Conservation (phyloP, 129 eudicot species). For the Pulicaria dysenterica region DNA sequence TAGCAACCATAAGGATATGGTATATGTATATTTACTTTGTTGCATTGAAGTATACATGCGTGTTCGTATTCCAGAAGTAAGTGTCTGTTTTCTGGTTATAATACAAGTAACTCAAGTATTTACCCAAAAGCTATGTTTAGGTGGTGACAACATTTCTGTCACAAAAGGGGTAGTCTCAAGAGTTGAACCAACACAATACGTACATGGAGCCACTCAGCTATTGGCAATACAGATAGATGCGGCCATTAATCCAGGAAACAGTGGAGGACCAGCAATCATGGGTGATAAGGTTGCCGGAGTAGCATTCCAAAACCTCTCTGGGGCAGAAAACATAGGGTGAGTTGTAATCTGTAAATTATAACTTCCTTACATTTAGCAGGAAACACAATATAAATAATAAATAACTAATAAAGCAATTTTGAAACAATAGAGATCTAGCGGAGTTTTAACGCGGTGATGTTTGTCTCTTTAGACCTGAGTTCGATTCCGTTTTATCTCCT, state of each 20-base stretch:
- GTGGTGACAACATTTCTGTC: slow-evolving; percentile 97
- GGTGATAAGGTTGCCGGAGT: slow-evolving; percentile 97
- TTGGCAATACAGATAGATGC: slow-evolving; percentile 97
- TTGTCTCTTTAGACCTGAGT: no score
- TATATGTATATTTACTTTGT: neutral
- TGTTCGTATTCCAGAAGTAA: neutral
- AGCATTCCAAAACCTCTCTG: slow-evolving; percentile 97
- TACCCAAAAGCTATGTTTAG: slow-evolving; percentile 41
- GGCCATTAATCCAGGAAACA: slow-evolving; percentile 97
- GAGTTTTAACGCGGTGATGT: no score
- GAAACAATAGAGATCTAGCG: no score
- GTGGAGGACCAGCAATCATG: slow-evolving; percentile 99
- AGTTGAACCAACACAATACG: slow-evolving; percentile 99
- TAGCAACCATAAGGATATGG: no score
- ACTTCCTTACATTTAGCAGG: no score
- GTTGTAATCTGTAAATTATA: slow-evolving; percentile 19
- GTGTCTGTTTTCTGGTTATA: neutral
- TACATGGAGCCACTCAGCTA: slow-evolving; percentile 93
- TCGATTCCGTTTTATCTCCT: no score
- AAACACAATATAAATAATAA: no score
- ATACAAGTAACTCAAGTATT: slow-evolving; percentile 9
- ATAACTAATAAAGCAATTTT: no score
- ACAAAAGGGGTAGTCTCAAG: slow-evolving; percentile 99
- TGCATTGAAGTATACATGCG: neutral
- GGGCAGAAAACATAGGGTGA: slow-evolving; percentile 98